Percentiles rank a stretch among this genome's conserved stretches.
phyloP scores from a whole-genome alignment of 805 yeast species.

The Zygoascus flipseniorum region DNA sequence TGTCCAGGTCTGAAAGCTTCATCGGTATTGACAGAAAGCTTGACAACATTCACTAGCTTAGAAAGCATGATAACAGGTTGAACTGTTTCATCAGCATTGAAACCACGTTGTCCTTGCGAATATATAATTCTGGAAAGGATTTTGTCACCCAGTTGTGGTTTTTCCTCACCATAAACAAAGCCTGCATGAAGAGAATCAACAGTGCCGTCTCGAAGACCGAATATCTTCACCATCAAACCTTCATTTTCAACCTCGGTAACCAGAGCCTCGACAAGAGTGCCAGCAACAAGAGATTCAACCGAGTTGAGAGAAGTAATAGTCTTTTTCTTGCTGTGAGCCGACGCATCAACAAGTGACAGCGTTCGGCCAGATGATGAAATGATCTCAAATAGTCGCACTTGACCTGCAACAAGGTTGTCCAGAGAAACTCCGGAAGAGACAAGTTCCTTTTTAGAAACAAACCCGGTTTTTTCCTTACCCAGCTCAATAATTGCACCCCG shows the following conservation, averaged over 20 bases:
- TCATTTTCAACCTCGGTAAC: constrained; percentile 47
- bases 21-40: constrained; percentile 32
- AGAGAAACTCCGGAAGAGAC: constrained; percentile 30
- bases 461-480: constrained; percentile 61
- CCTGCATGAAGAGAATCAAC: constrained; percentile 60
- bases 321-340: neutral
- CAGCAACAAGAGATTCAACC: constrained; percentile 78
- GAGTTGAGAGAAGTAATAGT: constrained; percentile 48
- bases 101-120: neutral
- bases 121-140: constrained; percentile 22
- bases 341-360: constrained; percentile 46
- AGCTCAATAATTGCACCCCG: constrained; percentile 76
- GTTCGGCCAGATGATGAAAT: constrained; percentile 44
- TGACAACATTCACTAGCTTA: constrained; percentile 44
- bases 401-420: constrained; percentile 45
- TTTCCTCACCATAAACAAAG: neutral
- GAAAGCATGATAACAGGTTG: constrained; percentile 36
- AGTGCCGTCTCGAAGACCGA: constrained; percentile 68
- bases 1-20: constrained; percentile 79
- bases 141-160: constrained; percentile 29
- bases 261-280: constrained; percentile 67
- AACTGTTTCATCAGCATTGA: constrained; percentile 1
- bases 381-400: constrained; percentile 58
- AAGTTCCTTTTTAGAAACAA: constrained; percentile 65
- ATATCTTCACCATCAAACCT: constrained; percentile 66